Percentiles rank a stretch among this genome's conserved stretches.
Conservation (phyloP, 1,139 yeast genomes). For the Suhomyces ambrosiae region DNA sequence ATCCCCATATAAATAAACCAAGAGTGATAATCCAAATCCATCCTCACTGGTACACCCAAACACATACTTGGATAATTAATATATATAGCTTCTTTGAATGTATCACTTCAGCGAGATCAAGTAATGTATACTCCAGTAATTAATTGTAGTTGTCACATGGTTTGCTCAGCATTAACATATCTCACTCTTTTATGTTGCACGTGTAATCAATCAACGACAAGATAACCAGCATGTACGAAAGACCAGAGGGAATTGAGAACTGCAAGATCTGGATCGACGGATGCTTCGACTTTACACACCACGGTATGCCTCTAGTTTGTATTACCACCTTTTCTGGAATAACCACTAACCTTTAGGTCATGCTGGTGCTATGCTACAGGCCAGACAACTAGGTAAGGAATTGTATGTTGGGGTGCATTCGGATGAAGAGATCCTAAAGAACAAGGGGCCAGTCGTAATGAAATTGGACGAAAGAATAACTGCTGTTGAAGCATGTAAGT, state of each 20-base stretch:
- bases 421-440: slow-evolving; percentile 77
- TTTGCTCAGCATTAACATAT: neutral
- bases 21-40: too few relatives aligned
- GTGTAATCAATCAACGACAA: neutral
- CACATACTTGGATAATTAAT: too few relatives aligned
- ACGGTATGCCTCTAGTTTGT: slow-evolving; percentile 57
- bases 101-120: too few relatives aligned
- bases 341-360: slow-evolving; percentile 52
- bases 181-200: neutral
- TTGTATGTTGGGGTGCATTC: slow-evolving; percentile 87
- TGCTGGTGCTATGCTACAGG: slow-evolving; percentile 95
- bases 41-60: too few relatives aligned
- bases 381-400: slow-evolving; percentile 74
- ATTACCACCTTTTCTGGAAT: neutral
- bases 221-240: slow-evolving; percentile 33
- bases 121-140: too few relatives aligned
- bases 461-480: slow-evolving; percentile 70
- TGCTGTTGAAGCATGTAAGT: slow-evolving; percentile 88
- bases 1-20: neutral
- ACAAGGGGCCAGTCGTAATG: slow-evolving; percentile 97
- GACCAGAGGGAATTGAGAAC: slow-evolving; percentile 49
- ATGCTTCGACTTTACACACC: slow-evolving; percentile 96
- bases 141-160: too few relatives aligned
- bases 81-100: too few relatives aligned
- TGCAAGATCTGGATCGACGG: slow-evolving; percentile 89